Evolutionary conservation across 2,329 filamentous ascomycete genomes (phyloP), one percentile per base, ranked within the genome.

Genomic region (Aureobasidium sp.): DNA sequence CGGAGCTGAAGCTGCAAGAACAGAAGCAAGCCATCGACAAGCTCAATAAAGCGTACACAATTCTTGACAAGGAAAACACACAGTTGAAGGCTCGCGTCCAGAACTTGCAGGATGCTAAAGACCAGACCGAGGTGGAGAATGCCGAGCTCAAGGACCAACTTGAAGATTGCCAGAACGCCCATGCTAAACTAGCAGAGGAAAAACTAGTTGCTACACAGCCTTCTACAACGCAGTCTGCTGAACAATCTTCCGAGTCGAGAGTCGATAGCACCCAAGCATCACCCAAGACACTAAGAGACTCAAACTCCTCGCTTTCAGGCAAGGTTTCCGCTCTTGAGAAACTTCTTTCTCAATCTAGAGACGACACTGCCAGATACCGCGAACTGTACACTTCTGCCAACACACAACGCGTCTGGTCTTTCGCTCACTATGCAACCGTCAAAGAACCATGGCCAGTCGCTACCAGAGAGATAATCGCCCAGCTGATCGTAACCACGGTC

Each of bases 401-500:
- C 15, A 27, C 36, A 11, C 57, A 61, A 27, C 34, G 45, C 25
- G 22, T 44, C 7, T 61, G 57, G 57, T 41, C 45, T 45, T 47
- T 52, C 17, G 45, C 45, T 44, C 29, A 36, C 37, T 44, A 52
- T 14, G 45, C 37, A 25, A 34, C 57, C 3, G 11, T 52, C 5
- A 42, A 20, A 36, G 17, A 61, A 36, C 57, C 57, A 27, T 61
- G 57, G 57, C 57, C 57, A 12, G 31, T 42, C 6, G 47, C 22
- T 3, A 44, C 45, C 27, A 48, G 57, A 25, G 47, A 47, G 1
- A 17, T 17, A 3, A 61, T 61, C 3, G 36, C 45, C 20, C 22
- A 36, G 9, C 9, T 61, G 22, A 31, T 58, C 14, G 55, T 47
- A 2, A 5, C 12, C 14, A 20, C 25, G 12, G 31, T 58, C 41